Evolutionary conservation across 352 stramenopile genomes (phyloP), one percentile per base, ranked within the genome.

Genomic region (Phytophthora citricola): DNA sequence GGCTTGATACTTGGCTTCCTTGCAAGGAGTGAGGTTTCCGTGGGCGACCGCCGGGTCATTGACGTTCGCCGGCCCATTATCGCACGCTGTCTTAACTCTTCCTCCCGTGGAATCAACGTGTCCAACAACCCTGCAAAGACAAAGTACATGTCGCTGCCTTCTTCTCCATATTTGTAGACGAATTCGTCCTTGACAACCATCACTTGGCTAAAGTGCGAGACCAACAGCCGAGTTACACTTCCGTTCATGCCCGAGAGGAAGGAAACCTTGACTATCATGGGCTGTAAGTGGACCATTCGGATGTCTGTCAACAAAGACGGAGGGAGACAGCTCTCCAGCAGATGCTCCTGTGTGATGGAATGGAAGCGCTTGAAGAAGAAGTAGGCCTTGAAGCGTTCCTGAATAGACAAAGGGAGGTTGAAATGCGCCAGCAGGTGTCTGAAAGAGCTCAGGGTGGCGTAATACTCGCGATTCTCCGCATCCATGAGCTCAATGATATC

Each of bases 301-400:
- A 91, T 89, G 49, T 93, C 85, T 0, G 81, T 85, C 1, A 93
- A 56, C 29, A 93, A 49, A 17, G 85, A 91, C 5, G 83, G 83
- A 5, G 85, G 83, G 1, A 93, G 60, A 24, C 77, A 89, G n/a
- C 78, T 71, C 48, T 87, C 80, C 0, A 93, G 65, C 1, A 87
- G 47, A 49, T 88, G 66, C 54, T 93, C 85, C 58, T 93, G 78
- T 0, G 84, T 89, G 53, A 93, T 93, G 4, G 82, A 84, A 45
- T 91, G 85, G 48, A 81, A 93, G 1, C 76, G 75, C 41, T 86
- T 85, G 53, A 91, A 93, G 44, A 90, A 91, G 51, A 84, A 91
- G 39, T 81, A 91, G 0, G 73, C 72, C 57, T 93, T 89, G 38
- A 89, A 43, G 1, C 38, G 38, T 10, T 85, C 72, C 60, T 76